These are phyloP conservation scores for Scenedesmus sp. DNA, from an alignment of 163 green algal species.

Conservation along the genomic window DNA sequence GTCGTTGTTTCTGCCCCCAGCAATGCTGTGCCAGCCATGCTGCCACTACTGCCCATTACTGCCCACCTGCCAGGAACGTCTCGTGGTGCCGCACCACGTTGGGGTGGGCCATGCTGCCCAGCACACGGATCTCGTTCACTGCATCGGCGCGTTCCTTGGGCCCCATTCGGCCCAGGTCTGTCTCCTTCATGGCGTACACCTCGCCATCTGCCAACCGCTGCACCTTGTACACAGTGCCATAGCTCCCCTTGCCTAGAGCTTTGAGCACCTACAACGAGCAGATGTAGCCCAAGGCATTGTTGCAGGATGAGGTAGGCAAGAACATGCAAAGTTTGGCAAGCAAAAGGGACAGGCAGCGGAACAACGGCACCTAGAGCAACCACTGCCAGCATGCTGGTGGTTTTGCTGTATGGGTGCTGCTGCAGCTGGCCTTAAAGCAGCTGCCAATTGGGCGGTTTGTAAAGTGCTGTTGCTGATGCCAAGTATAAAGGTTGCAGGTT, in stretches of 20 bases:
- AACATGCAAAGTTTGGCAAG: neutral
- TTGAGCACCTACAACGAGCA: constrained; percentile 78
- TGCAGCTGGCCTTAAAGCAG: neutral
- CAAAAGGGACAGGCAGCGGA: too few species aligned
- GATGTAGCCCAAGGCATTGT: too few species aligned
- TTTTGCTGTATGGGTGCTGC: neutral
- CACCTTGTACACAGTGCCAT: constrained; percentile 86
- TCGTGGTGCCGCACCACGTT: constrained; percentile 88
- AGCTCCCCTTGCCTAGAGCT: constrained; percentile 88
- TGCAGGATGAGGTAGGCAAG: too few species aligned
- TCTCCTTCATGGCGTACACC: constrained; percentile 90
- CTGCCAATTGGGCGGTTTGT: neutral
- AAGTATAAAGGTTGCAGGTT: neutral
- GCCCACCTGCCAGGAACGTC: constrained; percentile 81
- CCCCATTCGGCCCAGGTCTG: constrained; percentile 78
- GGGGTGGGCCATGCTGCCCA: constrained; percentile 72
- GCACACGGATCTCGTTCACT: constrained; percentile 87
- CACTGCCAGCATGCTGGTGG: neutral
- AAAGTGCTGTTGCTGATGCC: neutral
- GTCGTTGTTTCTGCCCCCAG: neutral
- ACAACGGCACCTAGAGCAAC: too few species aligned
- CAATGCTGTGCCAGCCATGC: neutral
- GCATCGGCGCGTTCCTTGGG: constrained; percentile 72
- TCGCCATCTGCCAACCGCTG: constrained; percentile 83
- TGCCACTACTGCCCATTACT: neutral